phyloP scores from a whole-genome alignment of 2,329 filamentous ascomycete species.

The Xylariaceae sp. region DNA sequence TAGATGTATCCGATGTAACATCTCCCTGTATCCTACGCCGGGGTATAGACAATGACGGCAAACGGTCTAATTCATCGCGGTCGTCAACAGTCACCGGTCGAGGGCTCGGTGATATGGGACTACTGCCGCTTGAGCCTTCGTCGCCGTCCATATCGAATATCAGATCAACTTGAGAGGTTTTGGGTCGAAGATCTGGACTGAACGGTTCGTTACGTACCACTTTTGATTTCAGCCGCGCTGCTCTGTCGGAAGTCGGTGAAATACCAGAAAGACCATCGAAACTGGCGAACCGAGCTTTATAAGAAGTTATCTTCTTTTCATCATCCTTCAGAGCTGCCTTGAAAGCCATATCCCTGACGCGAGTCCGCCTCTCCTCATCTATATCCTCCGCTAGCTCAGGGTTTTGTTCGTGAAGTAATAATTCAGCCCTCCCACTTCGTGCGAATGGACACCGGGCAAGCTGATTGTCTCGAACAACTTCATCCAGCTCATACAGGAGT shows the following conservation, averaged over 20 bases:
- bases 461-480: conserved; percentile 82
- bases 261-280: conserved; percentile 64
- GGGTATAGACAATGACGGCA: conserved; percentile 43
- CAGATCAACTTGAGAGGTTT: conserved; percentile 73
- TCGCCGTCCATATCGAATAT: conserved; percentile 97
- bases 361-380: conserved; percentile 70
- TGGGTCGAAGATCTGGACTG: conserved; percentile 73
- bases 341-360: conserved; percentile 79
- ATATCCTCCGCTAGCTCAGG: conserved; percentile 70
- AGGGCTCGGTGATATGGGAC: conserved; percentile 41
- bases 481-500: conserved; percentile 80
- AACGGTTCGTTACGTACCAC: conserved; percentile 59
- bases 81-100: conserved; percentile 25
- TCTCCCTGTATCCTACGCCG: conserved; percentile 51
- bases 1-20: conserved; percentile 31
- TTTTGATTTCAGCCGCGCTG: conserved; percentile 54
- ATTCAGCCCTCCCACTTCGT: conserved; percentile 75
- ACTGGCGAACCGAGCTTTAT: conserved; percentile 65
- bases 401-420: conserved; percentile 68
- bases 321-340: conserved; percentile 68
- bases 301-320: conserved; percentile 68
- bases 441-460: conserved; percentile 77
- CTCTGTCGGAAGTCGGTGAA: conserved; percentile 52
- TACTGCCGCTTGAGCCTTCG: conserved; percentile 49
- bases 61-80: conserved; percentile 40